Base-by-base conservation (phyloP, 495 filamentous ascomycete genomes). In the Cercophora samala region DNA sequence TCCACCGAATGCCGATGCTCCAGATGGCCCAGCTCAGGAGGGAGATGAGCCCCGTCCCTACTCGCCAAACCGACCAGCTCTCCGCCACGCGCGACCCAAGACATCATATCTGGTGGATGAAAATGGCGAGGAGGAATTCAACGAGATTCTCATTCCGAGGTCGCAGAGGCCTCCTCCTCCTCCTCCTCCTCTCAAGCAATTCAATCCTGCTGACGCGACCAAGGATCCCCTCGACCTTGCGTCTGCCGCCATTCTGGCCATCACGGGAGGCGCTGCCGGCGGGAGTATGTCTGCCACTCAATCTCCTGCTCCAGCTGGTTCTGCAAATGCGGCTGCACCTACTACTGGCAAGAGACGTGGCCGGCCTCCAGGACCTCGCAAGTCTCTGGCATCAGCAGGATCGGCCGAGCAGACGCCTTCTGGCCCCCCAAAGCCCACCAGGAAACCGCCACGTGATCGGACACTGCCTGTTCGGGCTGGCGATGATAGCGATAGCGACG, bases 81-180 rank as follows among this genome's bases (percentile, higher is more conserved):
- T 84, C 21, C 77, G 82, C 26, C 81, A 82, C 63, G 80, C 82
- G 32, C 78, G 78, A 58, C 81, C 82, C 24, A 79, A 73, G 62
- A 64, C 69, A 9, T 80, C 79, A 21, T 84, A 83, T 56, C 58
- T 75, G 5, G 76, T 78, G 22, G 70, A 73, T 4, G 77, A 79
- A n/a, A 71, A 78, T 21, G 69, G 70, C 18, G 72, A 71, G 42
- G 76, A 79, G 11, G 78, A 82, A 23, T 77, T 77, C 6, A 67
- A 79, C 66, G 78, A 83, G 25, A 67, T 73, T 21, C 2, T 74
- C 13, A 68, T 79, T 23, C 73, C 73, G 19, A 70, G 66, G 25
- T 71, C 69, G 23, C 65, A 72, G 66, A 67, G 67, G 25, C 68
- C 65, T 15, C 69, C 68, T 1, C 60, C 24, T 18, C 72, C 67